These are phyloP conservation scores for Tephrocybe sp. DNA, from an alignment of 768 basidiomycete genomes.

Conservation along the genomic window DNA sequence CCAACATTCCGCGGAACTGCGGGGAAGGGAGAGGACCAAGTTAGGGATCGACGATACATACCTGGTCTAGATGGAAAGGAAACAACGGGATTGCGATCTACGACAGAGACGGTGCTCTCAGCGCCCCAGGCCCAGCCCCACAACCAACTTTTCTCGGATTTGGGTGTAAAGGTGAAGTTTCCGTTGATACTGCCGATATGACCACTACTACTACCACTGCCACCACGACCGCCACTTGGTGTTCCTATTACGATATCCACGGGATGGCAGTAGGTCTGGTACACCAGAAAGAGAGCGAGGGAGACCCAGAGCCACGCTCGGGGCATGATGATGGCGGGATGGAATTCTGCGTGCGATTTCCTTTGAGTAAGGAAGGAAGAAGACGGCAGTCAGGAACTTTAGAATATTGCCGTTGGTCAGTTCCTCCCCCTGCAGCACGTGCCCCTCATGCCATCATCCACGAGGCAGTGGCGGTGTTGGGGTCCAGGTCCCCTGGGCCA, in stretches of 20 bases:
- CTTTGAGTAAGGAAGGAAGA: not conserved
- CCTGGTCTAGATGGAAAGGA: conserved; percentile 68
- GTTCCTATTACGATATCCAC: conserved; percentile 21
- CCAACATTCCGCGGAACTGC: no score
- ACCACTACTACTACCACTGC: no score
- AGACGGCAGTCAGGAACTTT: not conserved
- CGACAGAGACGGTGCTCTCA: conserved; percentile 69
- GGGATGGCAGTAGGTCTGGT: conserved; percentile 21
- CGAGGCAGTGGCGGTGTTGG: no score
- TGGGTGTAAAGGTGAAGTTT: conserved; percentile 29
- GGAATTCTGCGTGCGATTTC: not conserved
- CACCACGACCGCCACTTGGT: no score
- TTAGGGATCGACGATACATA: conserved; percentile 12
- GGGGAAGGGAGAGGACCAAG: no score
- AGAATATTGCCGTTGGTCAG: no score
- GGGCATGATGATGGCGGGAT: conserved; percentile 16
- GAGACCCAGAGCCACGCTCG: conserved; percentile 24
- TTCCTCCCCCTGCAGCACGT: no score
- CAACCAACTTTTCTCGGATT: conserved; percentile 52
- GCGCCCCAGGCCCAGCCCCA: conserved; percentile 71
- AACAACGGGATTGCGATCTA: conserved; percentile 70
- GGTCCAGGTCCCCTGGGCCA: no score
- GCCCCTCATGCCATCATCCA: no score
- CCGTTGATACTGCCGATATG: no score
- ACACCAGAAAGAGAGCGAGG: conserved; percentile 17